Evolutionary conservation across 176 grass and related monocot genomes (phyloP).

Genomic region (Guadua angustifolia): DNA sequence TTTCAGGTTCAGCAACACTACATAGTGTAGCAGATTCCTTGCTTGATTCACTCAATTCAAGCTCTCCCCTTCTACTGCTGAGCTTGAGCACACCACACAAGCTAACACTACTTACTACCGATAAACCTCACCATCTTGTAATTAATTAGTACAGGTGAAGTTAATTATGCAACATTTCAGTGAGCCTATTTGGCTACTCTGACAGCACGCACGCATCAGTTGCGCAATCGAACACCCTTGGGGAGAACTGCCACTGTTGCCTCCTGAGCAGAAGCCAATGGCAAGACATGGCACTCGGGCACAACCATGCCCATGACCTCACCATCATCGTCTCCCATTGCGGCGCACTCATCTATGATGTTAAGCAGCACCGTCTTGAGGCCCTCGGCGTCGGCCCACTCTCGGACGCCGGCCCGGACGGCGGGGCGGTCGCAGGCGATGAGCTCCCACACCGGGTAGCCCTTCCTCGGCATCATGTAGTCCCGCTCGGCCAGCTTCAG

Average conservation of each 20-base stretch:
- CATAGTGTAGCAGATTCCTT: too few species aligned
- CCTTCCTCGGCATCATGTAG: conserved; percentile 75
- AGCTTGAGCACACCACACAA: neutral
- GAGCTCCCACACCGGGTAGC: conserved; percentile 78
- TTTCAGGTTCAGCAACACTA: too few species aligned
- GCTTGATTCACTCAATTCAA: too few species aligned
- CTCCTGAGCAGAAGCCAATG: conserved; percentile 37
- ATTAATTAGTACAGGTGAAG: neutral
- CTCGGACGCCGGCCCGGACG: conserved; percentile 52
- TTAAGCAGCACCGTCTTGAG: conserved; percentile 60
- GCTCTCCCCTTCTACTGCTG: neutral
- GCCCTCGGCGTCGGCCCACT: conserved; percentile 59
- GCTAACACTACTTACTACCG: neutral
- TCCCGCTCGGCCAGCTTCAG: conserved; percentile 59
- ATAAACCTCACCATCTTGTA: neutral
- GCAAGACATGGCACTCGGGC: conserved; percentile 39
- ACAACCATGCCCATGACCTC: neutral
- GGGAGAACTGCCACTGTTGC: conserved; percentile 39
- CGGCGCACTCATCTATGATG: conserved; percentile 45
- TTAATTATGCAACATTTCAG: conserved; percentile 17
- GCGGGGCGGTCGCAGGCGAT: conserved; percentile 43
- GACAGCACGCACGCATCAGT: neutral
- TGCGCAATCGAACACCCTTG: conserved; percentile 48
- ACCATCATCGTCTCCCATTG: neutral
- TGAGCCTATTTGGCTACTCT: neutral